These are phyloP conservation scores for Barnettozyma salicaria DNA, from an alignment of 805 yeast genomes.

Conservation along the genomic window DNA sequence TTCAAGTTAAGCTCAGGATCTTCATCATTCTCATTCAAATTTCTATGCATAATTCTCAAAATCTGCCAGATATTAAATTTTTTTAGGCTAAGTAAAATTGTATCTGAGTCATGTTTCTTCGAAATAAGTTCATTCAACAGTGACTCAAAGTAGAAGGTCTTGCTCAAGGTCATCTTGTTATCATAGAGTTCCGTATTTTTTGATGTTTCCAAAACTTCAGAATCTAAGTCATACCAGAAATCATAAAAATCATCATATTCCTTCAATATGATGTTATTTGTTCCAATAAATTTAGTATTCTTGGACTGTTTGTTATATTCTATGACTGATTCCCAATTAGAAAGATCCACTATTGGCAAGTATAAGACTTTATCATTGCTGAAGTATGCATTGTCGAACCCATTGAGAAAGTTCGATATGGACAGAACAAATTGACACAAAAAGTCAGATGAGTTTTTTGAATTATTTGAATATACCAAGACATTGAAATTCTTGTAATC, in stretches of 20 bases:
- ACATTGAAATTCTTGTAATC: constrained; percentile 36
- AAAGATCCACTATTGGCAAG: constrained; percentile 58
- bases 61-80: constrained; percentile 30
- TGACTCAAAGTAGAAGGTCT: constrained; percentile 21
- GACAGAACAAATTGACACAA: constrained; percentile 36
- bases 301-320: constrained; percentile 18
- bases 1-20: constrained; percentile 22
- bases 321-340: constrained; percentile 43
- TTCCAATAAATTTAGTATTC: constrained; percentile 49
- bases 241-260: constrained; percentile 53
- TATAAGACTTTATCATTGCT: constrained; percentile 36
- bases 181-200: constrained; percentile 12
- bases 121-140: constrained; percentile 10
- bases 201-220: constrained; percentile 29
- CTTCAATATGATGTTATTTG: constrained; percentile 60
- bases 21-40: constrained; percentile 6
- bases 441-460: constrained; percentile 30
- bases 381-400: constrained; percentile 36
- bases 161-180: constrained; percentile 10
- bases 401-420: constrained; percentile 38
- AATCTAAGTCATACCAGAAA: constrained; percentile 53
- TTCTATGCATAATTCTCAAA: constrained; percentile 23
- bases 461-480: constrained; percentile 32
- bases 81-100: constrained; percentile 25
- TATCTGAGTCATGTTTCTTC: constrained; percentile 26